A percentile compares a stretch with the other conserved stretches of the same genome.
These are phyloP conservation scores for Ophiostoma sp. DNA, from an alignment of 2,329 filamentous ascomycete species.

Conservation along the genomic window DNA sequence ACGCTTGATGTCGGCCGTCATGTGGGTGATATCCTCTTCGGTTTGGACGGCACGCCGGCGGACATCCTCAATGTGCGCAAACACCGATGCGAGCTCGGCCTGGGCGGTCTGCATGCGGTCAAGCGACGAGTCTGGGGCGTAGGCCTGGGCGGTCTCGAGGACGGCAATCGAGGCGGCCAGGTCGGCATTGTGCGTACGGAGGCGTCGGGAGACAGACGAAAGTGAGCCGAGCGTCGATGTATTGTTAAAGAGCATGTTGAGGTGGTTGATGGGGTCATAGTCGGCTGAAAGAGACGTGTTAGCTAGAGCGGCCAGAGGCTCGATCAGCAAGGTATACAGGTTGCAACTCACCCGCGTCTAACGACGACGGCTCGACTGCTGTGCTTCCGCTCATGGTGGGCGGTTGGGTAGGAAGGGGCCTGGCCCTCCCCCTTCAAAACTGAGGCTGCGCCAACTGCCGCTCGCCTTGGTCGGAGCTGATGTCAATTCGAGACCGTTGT, in stretches of 20 bases:
- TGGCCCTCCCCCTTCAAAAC: neutral
- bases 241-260: conserved; percentile 91
- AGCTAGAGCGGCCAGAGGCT: neutral
- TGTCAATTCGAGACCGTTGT: neutral
- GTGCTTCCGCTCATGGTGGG: conserved; percentile 27
- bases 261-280: conserved; percentile 76
- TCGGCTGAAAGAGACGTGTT: conserved; percentile 20
- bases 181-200: conserved; percentile 76
- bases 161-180: conserved; percentile 74
- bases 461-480: conserved; percentile 1
- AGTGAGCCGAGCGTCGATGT: conserved; percentile 81
- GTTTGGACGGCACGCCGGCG: conserved; percentile 86
- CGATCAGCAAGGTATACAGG: neutral
- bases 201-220: conserved; percentile 68
- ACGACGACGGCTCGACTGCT: conserved; percentile 27
- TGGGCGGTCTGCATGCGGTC: conserved; percentile 90
- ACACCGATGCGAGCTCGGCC: conserved; percentile 82
- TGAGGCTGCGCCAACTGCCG: conserved; percentile 16
- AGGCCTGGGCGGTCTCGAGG: conserved; percentile 76
- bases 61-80: conserved; percentile 92
- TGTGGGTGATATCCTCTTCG: conserved; percentile 93
- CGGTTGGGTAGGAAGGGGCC: neutral
- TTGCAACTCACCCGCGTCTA: conserved; percentile 30
- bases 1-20: conserved; percentile 98
- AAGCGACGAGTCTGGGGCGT: conserved; percentile 82